phyloP scores from a whole-genome alignment of 2,329 filamentous ascomycete genomes.

The Fonsecaea erecta region DNA sequence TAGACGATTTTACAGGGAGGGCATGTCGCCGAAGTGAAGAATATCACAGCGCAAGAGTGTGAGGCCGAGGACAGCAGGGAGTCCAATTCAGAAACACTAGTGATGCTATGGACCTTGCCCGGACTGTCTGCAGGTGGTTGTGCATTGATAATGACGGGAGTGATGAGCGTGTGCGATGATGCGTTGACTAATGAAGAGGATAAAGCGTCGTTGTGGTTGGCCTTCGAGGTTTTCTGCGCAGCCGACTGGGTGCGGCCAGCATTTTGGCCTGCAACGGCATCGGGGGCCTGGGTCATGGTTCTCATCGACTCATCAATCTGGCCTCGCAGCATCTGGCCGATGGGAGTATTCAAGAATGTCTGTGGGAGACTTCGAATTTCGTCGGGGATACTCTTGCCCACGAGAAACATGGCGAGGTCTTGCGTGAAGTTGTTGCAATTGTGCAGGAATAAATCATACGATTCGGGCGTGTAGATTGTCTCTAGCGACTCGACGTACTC shows the following conservation, averaged over 20 bases:
- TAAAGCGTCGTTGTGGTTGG: conserved; percentile 11
- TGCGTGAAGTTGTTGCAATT: conserved; percentile 99
- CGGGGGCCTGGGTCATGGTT: conserved; percentile 64
- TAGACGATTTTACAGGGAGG: conserved; percentile 83
- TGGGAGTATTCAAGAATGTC: conserved; percentile 81
- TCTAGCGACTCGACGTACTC: conserved; percentile 87
- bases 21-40: conserved; percentile 90
- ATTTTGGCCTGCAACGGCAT: conserved; percentile 37
- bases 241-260: conserved; percentile 24
- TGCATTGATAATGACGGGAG: conserved; percentile 28
- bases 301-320: conserved; percentile 70
- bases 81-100: conserved; percentile 64
- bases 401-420: conserved; percentile 84
- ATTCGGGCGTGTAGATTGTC: conserved; percentile 80
- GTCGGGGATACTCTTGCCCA: conserved; percentile 84
- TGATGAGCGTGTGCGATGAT: conserved; percentile 5
- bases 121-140: conserved; percentile 19
- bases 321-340: conserved; percentile 85
- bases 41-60: conserved; percentile 75
- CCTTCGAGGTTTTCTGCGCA: conserved; percentile 11
- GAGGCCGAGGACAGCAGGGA: conserved; percentile 63
- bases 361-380: conserved; percentile 85
- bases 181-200: conserved; percentile 20
- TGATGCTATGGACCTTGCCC: conserved; percentile 65
- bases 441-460: conserved; percentile 85